Evolutionary conservation across 2,329 filamentous ascomycete genomes (phyloP), one percentile per base, ranked within the genome.

Genomic region (Botrytis deweyae): DNA sequence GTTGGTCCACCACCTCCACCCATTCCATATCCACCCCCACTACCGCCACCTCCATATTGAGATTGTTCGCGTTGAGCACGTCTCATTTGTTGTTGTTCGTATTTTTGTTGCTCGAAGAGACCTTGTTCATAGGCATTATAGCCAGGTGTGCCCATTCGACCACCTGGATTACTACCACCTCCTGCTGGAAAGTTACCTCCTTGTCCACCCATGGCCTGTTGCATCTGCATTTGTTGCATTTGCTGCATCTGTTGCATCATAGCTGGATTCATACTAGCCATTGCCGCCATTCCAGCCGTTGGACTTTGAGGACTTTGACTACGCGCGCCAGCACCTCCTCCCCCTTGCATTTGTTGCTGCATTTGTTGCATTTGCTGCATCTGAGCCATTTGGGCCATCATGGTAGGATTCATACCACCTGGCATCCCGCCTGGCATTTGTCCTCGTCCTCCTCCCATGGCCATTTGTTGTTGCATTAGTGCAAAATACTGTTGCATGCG

Each of bases 401-500:
- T 93, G 62, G 89, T 88, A 55, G 92, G 91, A 82, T 93, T 95
- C 88, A 91, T 89, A 81, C 86, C 86, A 58, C 84, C 86, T 62
- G 85, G 83, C 84, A 92, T 91, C 14, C 63, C 65, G 6, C 62
- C 72, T 81, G 89, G 84, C 78, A 91, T 85, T 87, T 89, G 94
- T 87, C 90, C 78, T 80, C 82, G 74, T 74, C 84, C 81, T 38
- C 82, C 83, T 44, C 83, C 85, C 90, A 95, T 95, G 67, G 91
- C 92, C 88, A 97, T 93, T 81, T 96, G 92, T 80, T 95, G 93
- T 83, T 97, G 94, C 93, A 97, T 96, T 88, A 97, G 91, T 73
- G 91, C 87, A 83, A 98, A 97, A 84, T 97, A 97, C 82, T 97
- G 93, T 83, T 99, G 96, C 95, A 99, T 98, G 66, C 95, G 90